Evolutionary conservation across 306 rosid genomes (phyloP), one percentile per base, ranked within the genome.

Genomic region (Phaseolus lunatus): DNA sequence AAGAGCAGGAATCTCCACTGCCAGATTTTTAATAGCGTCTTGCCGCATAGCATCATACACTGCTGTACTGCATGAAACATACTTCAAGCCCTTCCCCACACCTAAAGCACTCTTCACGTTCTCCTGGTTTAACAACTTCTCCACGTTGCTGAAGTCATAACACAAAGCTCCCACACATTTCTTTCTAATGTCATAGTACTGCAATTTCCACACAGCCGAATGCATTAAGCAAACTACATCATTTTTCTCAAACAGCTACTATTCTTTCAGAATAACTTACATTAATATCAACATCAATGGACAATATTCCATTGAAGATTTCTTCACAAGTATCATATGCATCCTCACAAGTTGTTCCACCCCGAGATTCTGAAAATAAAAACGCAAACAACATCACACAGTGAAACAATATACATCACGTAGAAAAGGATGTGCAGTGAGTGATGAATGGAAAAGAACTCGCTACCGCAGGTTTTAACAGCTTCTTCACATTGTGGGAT

Each of bases 181-280:
- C 88, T 88, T 94, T 84, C 94, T 87, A 2, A 94, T 82, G 62
- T 94, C 98, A 76, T 90, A 94, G 84, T 88, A 81, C 98, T 94
- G 88, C 86, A 84, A 20, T 76, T 77, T 48, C 45, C 57, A 66
- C 0, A 33, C 45, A 64, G 33, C 16, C 31, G 0, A 49, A 70
- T 15, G 23, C 11, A 33, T 9, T 49, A 14, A 9, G 12, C 70
- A 29, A 69, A 70, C 41, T 27, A 29, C 33, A 5, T 31, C 35
- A 33, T 33, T 33, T 33, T 6, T 6, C 39, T 33, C 39, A 5
- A 48, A 5, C 7, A 48, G 54, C 3, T 15, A 12, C 31, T 31
- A 31, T 39, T 53, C 0, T 47, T 57, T 11, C 35, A 3, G 48
- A 15, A 35, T 72, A 70, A 24, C 93, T 57, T 81, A 94, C 98